Conservation (phyloP, 139 green algal species). For the Micractinium sp. region DNA sequence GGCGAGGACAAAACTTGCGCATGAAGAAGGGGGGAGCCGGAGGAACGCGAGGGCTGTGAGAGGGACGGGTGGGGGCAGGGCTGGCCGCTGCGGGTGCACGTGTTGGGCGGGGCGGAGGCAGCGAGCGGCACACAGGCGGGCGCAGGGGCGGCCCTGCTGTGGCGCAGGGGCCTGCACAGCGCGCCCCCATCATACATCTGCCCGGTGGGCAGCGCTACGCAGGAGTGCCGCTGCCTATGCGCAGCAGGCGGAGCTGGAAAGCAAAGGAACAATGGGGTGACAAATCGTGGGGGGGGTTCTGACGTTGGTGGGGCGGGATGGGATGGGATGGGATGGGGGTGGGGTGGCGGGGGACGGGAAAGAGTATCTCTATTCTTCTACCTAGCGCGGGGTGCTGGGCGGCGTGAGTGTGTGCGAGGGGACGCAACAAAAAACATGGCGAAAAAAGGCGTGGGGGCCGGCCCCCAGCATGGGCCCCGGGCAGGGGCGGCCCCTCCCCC, state of each 20-base stretch:
- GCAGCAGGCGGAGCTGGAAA: not conserved
- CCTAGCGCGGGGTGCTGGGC: not conserved
- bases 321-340: too few species aligned
- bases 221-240: not conserved
- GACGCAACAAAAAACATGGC: not conserved
- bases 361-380: not conserved
- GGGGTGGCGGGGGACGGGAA: not conserved
- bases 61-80: not conserved
- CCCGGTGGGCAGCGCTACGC: not conserved
- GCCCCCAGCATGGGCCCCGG: not conserved
- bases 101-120: not conserved
- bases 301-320: not conserved
- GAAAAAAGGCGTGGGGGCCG: not conserved
- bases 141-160: not conserved
- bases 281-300: constrained; percentile 2
- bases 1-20: not conserved
- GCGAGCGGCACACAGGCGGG: not conserved
- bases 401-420: not conserved
- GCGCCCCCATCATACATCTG: not conserved
- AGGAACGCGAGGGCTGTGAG: not conserved
- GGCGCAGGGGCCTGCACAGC: too few species aligned
- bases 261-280: not conserved
- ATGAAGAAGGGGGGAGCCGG: not conserved
- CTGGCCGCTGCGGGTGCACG: not conserved
- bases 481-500: too few species aligned